phyloP scores from a whole-genome alignment of 345 rosid genomes.

The Eucalyptus polybractea region DNA sequence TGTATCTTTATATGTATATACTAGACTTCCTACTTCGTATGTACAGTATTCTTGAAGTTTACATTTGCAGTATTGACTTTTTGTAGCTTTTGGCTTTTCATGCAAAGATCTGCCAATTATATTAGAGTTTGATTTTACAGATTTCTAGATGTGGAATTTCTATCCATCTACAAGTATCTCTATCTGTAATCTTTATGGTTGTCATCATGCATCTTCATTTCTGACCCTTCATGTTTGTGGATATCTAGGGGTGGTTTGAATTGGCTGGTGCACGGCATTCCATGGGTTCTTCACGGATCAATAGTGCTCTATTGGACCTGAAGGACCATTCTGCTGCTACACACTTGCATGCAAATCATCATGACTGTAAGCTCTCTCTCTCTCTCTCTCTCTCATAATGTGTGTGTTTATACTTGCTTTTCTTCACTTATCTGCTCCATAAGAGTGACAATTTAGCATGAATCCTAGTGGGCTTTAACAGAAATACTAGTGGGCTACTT shows the following conservation, averaged over 20 bases:
- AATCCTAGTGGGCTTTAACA: not conserved
- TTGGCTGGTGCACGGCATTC: constrained; percentile 84
- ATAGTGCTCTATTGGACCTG: constrained; percentile 59
- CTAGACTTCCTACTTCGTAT: not conserved
- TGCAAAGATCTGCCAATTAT: not conserved
- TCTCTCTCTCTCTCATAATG: not conserved
- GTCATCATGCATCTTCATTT: not conserved
- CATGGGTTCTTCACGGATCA: constrained; percentile 85
- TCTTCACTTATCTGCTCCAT: not conserved
- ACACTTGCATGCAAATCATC: constrained; percentile 26
- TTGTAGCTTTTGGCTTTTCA: not conserved
- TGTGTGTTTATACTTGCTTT: not conserved
- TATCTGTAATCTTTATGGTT: not conserved
- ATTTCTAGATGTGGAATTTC: not conserved
- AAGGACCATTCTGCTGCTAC: constrained; percentile 71
- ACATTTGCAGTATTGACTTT: not conserved
- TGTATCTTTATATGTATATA: not conserved
- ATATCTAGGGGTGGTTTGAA: constrained; percentile 81
- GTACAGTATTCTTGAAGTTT: not conserved
- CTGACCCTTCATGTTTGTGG: not conserved
- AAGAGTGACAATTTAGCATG: not conserved
- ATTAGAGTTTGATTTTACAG: not conserved
- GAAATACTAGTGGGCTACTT: not conserved
- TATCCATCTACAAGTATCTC: not conserved
- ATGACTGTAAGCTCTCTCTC: constrained; percentile 17